phyloP scores from a whole-genome alignment of 1,284 basidiomycete species.

The Tilletia setariae region DNA sequence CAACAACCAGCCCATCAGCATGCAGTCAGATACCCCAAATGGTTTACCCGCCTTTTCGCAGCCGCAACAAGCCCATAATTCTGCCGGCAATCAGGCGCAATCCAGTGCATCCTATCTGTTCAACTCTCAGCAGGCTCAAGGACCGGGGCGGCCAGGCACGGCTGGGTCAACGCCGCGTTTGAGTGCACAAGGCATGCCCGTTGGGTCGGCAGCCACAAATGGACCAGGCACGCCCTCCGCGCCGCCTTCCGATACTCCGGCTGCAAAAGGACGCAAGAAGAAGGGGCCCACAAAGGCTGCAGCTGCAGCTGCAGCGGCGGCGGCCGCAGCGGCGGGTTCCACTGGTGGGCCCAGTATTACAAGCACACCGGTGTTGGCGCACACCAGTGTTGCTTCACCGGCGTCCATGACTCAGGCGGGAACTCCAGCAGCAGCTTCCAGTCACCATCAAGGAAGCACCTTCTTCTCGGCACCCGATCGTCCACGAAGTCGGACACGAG shows the following conservation, averaged over 20 bases:
- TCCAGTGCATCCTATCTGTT: too few relatives aligned
- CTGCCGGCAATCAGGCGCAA: not conserved
- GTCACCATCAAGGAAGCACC: not conserved
- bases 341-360: not conserved
- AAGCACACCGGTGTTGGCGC: not conserved
- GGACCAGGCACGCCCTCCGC: not conserved
- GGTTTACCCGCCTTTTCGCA: not conserved
- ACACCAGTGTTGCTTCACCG: not conserved
- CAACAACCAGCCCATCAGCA: not conserved
- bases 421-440: not conserved
- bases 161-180: slow-evolving; percentile 5
- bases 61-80: not conserved
- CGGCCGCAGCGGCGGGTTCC: not conserved
- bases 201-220: not conserved
- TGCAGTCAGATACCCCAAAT: not conserved
- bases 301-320: not conserved
- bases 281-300: not conserved
- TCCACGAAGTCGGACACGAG: not conserved
- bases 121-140: not conserved
- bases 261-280: not conserved
- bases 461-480: not conserved
- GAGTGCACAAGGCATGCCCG: not conserved
- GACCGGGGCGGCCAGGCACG: not conserved
- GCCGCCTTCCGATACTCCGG: not conserved
- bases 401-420: not conserved